A percentile compares a stretch with the other conserved stretches of the same genome.
Conservation (phyloP, 805 yeast species). For the Candida ovalis region DNA sequence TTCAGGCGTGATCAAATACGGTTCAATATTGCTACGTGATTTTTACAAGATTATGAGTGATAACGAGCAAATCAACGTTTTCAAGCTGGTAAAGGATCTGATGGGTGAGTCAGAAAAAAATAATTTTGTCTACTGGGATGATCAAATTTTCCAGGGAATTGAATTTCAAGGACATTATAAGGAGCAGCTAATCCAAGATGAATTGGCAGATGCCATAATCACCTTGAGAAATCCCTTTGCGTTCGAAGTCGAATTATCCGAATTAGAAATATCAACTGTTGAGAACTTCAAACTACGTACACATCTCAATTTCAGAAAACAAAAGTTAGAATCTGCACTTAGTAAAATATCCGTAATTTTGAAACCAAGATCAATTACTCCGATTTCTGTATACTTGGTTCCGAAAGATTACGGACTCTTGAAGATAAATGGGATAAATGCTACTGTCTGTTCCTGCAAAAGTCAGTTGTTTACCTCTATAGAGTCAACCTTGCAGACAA, state of each 20-base stretch:
- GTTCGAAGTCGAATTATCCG: conserved; percentile 62
- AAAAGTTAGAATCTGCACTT: conserved; percentile 11
- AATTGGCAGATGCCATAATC: conserved; percentile 53
- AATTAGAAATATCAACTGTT: conserved; percentile 36
- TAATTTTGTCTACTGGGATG: conserved; percentile 65
- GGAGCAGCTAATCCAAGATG: conserved; percentile 50
- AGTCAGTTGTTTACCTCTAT: conserved; percentile 36
- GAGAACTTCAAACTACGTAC: conserved; percentile 28
- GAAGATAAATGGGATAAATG: conserved; percentile 46
- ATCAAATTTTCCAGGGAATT: conserved; percentile 38
- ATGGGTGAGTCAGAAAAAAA: conserved; percentile 1
- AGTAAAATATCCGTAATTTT: conserved; percentile 27
- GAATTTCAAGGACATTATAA: conserved; percentile 12
- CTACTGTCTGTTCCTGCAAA: conserved; percentile 49
- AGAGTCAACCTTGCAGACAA: neutral
- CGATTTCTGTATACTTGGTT: conserved; percentile 41
- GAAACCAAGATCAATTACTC: conserved; percentile 34
- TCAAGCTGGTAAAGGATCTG: conserved; percentile 32
- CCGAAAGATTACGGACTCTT: conserved; percentile 49
- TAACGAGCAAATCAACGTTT: conserved; percentile 52
- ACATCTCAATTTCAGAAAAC: conserved; percentile 17
- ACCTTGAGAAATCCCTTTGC: conserved; percentile 75
- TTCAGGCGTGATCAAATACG: conserved; percentile 41
- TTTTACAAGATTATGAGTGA: conserved; percentile 50
- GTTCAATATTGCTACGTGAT: conserved; percentile 52